Conservation (phyloP, 2,329 filamentous ascomycete genomes). For the Epichloe elymi region DNA sequence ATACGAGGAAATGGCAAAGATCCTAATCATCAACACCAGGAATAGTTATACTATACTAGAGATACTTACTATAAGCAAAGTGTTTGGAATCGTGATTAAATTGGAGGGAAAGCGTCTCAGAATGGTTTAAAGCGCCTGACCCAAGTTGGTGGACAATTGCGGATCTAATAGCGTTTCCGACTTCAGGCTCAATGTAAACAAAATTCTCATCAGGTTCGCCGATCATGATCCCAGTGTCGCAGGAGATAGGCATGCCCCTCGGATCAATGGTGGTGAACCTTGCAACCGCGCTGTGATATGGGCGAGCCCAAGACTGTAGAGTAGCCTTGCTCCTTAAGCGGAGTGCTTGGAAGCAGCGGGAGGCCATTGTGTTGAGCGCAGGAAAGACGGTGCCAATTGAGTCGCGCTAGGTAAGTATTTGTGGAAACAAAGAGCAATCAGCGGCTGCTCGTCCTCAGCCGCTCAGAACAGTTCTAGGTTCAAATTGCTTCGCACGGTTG, state of each 20-base stretch:
- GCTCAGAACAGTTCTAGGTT: too few relatives aligned
- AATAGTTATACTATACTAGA: background rate
- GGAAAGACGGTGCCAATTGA: too few relatives aligned
- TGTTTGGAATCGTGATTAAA: constrained; percentile 6
- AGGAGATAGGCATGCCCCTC: constrained; percentile 4
- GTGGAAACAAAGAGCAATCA: too few relatives aligned
- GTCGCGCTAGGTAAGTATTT: too few relatives aligned
- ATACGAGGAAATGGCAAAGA: constrained; percentile 7
- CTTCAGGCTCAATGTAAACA: constrained; percentile 8
- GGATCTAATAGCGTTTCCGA: constrained; percentile 7
- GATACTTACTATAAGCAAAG: constrained; percentile 4
- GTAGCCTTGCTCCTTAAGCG: too few relatives aligned
- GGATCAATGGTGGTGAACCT: background rate
- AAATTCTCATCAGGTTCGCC: constrained; percentile 6
- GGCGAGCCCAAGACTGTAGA: background rate
- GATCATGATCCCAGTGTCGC: constrained; percentile 7
- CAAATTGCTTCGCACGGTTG: too few relatives aligned
- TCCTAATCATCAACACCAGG: background rate
- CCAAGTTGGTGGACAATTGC: constrained; percentile 6
- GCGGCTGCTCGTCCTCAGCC: too few relatives aligned
- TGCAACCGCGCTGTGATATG: background rate
- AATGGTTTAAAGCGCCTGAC: background rate
- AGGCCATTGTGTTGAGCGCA: too few relatives aligned
- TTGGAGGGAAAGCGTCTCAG: constrained; percentile 5
- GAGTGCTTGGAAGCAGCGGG: too few relatives aligned